These are phyloP conservation scores for Glycine latifolia DNA, from an alignment of 306 rosid species.

Conservation along the genomic window DNA sequence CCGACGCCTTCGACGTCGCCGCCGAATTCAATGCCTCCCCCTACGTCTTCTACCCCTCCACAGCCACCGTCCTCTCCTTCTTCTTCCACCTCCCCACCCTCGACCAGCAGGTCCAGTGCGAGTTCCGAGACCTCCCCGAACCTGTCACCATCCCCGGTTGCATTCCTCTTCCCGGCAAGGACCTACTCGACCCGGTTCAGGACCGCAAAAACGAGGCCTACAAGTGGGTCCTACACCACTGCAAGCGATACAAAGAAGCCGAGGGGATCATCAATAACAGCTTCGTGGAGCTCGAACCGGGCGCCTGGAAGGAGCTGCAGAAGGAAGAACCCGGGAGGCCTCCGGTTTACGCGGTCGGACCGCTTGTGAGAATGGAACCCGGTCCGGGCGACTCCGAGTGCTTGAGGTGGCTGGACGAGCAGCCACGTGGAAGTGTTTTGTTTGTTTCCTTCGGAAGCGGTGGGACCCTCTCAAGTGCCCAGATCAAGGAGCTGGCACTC, in stretches of 20 bases:
- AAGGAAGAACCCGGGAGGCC: conserved; percentile 52
- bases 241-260: conserved; percentile 57
- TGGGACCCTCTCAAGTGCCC: conserved; percentile 57
- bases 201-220: conserved; percentile 73
- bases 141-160: conserved; percentile 72
- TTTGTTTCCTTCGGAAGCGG: conserved; percentile 69
- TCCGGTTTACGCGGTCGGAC: conserved; percentile 71
- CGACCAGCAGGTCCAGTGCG: conserved; percentile 53
- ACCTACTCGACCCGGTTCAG: conserved; percentile 76
- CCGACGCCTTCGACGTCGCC: conserved; percentile 79
- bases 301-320: conserved; percentile 47
- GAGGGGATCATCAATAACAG: conserved; percentile 68
- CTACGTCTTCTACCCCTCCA: conserved; percentile 69
- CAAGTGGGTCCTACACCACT: conserved; percentile 57
- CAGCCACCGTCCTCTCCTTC: conserved; percentile 59
- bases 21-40: conserved; percentile 53
- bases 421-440: conserved; percentile 61
- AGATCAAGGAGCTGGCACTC: conserved; percentile 54
- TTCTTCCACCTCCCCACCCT: conserved; percentile 57
- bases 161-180: conserved; percentile 58
- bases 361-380: conserved; percentile 32
- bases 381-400: conserved; percentile 36
- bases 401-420: conserved; percentile 66
- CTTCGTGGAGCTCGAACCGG: conserved; percentile 73
- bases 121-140: conserved; percentile 58